Base-by-base conservation (phyloP, 78 protist species). In the Dictyostelium capitatum region DNA sequence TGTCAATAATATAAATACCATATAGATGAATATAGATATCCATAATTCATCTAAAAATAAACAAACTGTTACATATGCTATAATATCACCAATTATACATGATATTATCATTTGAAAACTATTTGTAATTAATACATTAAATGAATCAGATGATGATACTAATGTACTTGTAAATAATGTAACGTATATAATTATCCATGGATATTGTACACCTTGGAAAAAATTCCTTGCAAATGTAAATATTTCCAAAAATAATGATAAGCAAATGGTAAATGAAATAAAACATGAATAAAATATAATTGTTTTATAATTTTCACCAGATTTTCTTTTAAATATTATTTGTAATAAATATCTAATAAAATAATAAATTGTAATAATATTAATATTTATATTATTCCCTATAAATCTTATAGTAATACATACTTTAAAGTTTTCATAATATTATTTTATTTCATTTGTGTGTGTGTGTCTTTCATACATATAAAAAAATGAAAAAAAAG, bases 261-360 rank as follows among this genome's bases (percentile, higher is more conserved):
- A 78, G 30, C 59, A 32, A 11, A 78, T 78, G 3, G 83, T 54
- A 32, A 54, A 54, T 30, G 83, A 56, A 28, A 78, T 53, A 50
- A 78, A 78, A 54, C 54, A 78, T 32, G 83, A 78, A 78, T 78
- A 78, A 53, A 78, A 78, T 78, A 57, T 14, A 43, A 78, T 53
- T 30, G 69, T 54, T 25, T 19, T 12, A 78, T 78, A 78, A 15
- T 17, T 30, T 30, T 53, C 64, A 5, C 69, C 69, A n/a, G 83
- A 25, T 30, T 78, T 28, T 32, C 83, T 48, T 32, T 25, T n/a
- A 28, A 57, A 48, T 14, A 78, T 78, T 25, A 46, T 53, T 43
- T 72, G 37, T n/a, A 43, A 72, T 72, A 72, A n/a, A 72, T 43
- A 72, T 72, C 79, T 72, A 20, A 15, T 10, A 67, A 37, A 32